Evolutionary conservation across 2,329 filamentous ascomycete species (phyloP).

Genomic region (Fusarium sp.): DNA sequence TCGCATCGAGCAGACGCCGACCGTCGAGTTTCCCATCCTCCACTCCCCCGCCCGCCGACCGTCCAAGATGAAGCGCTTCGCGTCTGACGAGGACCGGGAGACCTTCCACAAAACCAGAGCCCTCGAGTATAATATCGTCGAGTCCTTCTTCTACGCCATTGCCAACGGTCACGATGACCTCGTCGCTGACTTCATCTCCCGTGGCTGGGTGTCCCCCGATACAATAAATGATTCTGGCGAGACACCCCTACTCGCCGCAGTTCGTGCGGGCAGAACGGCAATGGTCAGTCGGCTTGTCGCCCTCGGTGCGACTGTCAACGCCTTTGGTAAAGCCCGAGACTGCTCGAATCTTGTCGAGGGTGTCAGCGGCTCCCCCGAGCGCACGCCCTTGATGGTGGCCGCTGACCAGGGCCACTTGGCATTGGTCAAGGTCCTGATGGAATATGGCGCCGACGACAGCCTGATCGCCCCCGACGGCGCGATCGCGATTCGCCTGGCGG

Average conservation of each 20-base stretch:
- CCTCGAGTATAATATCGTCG: slow-evolving; percentile 49
- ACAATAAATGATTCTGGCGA: slow-evolving; percentile 46
- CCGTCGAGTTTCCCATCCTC: slow-evolving; percentile 42
- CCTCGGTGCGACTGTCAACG: slow-evolving; percentile 56
- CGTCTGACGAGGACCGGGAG: not conserved
- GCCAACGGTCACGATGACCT: slow-evolving; percentile 46
- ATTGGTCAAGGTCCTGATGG: slow-evolving; percentile 59
- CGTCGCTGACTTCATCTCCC: slow-evolving; percentile 50
- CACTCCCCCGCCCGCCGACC: slow-evolving; percentile 12
- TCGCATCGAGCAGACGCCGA: slow-evolving; percentile 40
- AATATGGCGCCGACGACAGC: slow-evolving; percentile 60
- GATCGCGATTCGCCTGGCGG: slow-evolving; percentile 62
- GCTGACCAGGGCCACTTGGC: slow-evolving; percentile 58
- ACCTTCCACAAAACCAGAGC: slow-evolving; percentile 20
- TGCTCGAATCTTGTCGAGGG: not conserved
- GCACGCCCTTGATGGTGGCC: slow-evolving; percentile 64
- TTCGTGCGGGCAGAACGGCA: slow-evolving; percentile 48
- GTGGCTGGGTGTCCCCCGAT: slow-evolving; percentile 59
- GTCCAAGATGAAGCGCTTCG: not conserved
- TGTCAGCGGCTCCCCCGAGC: slow-evolving; percentile 24
- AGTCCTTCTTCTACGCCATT: slow-evolving; percentile 52
- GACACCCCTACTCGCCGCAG: slow-evolving; percentile 57
- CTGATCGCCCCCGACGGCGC: slow-evolving; percentile 63
- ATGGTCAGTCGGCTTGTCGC: slow-evolving; percentile 55
- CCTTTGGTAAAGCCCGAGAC: slow-evolving; percentile 33